Conservation (phyloP, 192 early-diverging fungal genomes). For the Coemansia sp. region DNA sequence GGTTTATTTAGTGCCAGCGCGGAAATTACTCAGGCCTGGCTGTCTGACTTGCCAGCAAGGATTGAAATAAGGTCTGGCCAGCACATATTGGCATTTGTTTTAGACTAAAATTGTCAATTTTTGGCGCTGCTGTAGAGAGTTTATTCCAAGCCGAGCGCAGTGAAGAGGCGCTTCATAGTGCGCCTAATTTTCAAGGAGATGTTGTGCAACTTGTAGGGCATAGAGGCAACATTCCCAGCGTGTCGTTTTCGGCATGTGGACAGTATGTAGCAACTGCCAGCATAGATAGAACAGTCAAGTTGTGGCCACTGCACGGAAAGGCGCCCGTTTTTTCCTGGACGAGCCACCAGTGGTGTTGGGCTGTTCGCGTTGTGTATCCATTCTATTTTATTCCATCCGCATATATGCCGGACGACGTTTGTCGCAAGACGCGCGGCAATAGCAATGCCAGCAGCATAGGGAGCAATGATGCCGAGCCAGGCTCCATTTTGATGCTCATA, state of each 20-base stretch:
- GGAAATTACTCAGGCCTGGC: too few relatives aligned
- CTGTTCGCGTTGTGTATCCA: constrained; percentile 32
- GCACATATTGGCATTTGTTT: neutral
- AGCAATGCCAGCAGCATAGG: neutral
- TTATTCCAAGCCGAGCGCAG: neutral
- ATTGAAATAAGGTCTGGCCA: too few relatives aligned
- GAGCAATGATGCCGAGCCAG: too few relatives aligned
- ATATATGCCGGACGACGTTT: neutral
- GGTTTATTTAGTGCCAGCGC: too few relatives aligned
- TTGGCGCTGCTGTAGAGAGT: neutral
- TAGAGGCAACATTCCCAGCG: constrained; percentile 21
- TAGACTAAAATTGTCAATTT: neutral
- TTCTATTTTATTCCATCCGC: constrained; percentile 22
- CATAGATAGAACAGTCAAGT: constrained; percentile 26
- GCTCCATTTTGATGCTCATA: too few relatives aligned
- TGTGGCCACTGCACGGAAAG: constrained; percentile 21
- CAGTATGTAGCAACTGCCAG: constrained; percentile 36
- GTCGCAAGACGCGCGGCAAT: neutral
- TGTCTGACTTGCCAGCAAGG: too few relatives aligned
- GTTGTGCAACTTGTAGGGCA: constrained; percentile 11
- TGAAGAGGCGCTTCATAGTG: neutral
- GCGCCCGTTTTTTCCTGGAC: constrained; percentile 12
- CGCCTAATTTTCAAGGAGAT: constrained; percentile 4
- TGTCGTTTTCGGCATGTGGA: constrained; percentile 31
- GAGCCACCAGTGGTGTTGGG: constrained; percentile 34